These are phyloP conservation scores for Neofusicoccum cordaticola DNA, from an alignment of 2,329 filamentous ascomycete genomes.

Conservation along the genomic window DNA sequence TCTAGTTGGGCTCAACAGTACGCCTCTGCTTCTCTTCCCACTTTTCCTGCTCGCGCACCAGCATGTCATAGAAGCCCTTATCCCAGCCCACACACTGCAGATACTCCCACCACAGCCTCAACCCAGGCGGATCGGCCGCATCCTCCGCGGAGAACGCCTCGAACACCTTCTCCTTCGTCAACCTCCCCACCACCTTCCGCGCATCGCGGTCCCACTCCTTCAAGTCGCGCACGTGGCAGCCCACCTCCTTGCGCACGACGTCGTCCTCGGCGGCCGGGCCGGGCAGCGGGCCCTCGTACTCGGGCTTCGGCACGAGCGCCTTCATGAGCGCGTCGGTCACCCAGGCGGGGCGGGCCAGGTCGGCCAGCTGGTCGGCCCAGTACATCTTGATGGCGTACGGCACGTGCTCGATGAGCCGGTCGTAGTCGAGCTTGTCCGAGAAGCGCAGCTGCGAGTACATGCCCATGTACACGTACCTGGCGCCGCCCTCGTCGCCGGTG, in stretches of 20 bases:
- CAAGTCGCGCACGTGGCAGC: constrained; percentile 33
- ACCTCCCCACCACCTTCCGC: constrained; percentile 31
- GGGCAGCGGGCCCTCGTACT: constrained; percentile 38
- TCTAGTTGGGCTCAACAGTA: not conserved
- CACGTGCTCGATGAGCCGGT: constrained; percentile 38
- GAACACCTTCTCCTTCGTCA: constrained; percentile 39
- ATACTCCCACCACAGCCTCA: constrained; percentile 50
- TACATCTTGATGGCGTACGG: constrained; percentile 37
- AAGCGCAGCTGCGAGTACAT: constrained; percentile 45
- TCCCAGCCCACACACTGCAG: constrained; percentile 44
- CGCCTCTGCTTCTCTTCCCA: not conserved
- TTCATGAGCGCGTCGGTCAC: constrained; percentile 40
- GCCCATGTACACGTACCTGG: constrained; percentile 45
- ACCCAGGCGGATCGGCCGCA: constrained; percentile 37
- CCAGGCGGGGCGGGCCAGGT: constrained; percentile 38
- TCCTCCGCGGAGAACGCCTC: constrained; percentile 41
- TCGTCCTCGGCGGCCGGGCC: constrained; percentile 23
- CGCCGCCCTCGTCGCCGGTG: not conserved
- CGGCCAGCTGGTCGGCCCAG: constrained; percentile 40
- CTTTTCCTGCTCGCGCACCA: constrained; percentile 26
- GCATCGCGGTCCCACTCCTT: constrained; percentile 41
- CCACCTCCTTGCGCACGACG: constrained; percentile 29
- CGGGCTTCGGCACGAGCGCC: constrained; percentile 43
- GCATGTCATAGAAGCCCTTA: constrained; percentile 40
- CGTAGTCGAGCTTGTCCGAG: constrained; percentile 45